Evolutionary conservation across 2,329 filamentous ascomycete species (phyloP), one percentile per base, ranked within the genome.

Genomic region (Xylariales sp.): DNA sequence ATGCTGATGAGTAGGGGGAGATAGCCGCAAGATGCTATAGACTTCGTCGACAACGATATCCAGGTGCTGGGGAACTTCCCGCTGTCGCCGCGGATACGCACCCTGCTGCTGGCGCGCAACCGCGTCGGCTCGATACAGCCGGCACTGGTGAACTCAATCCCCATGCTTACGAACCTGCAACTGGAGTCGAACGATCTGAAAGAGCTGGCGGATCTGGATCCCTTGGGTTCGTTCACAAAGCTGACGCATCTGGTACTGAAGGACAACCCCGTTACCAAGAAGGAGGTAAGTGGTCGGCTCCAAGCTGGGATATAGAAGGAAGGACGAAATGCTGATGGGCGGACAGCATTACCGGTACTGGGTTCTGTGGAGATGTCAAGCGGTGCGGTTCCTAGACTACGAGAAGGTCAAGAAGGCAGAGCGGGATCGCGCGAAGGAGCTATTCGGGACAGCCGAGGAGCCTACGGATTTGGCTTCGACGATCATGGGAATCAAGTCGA

Each of bases 11-110:
- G n/a, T n/a, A n/a, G n/a, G n/a, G n/a, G n/a, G n/a, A n/a, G 7
- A 12, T 56, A 94, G 88, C 88, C 90, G 56, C 89, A 94, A 77
- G 93, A 97, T 72, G 83, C 88, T 51, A 94, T 98, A 74, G 93
- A 98, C 70, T 84, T 98, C 58, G 97, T 93, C 65, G 93, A 98
- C 74, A 98, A 98, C 66, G 90, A 96, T 66, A 91, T 98, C 58
- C 81, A 87, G 54, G 74, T 84, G 37, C 78, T 98, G 49, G 84
- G 83, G 51, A 96, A 96, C 70, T 95, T 98, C 63, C 93, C 93
- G 3, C 80, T 95, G 38, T 91, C 86, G 42, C 90, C 88, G 33
- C 86, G 93, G 53, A 74, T 97, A 56, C 86, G 81, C 54, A 95
- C 88, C 15, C 78, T 98, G 31, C 81, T 98, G 35, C 79, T 95